Conservation (phyloP, 352 stramenopile species). For the Globisporangium polare region DNA sequence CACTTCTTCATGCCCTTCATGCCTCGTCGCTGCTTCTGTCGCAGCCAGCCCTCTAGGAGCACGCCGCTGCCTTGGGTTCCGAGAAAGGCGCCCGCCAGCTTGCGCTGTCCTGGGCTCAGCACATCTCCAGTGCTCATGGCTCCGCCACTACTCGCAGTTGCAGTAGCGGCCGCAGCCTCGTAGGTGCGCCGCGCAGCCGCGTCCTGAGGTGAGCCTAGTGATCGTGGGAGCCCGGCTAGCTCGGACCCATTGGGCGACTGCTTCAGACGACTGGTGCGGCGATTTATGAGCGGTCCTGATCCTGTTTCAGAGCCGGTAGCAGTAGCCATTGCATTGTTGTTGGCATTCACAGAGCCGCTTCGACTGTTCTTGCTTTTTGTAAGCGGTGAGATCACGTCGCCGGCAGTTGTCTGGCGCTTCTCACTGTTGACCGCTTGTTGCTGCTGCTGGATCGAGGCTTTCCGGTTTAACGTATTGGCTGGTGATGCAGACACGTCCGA, state of each 20-base stretch:
- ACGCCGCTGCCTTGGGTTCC: constrained; percentile 60
- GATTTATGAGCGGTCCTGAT: constrained; percentile 31
- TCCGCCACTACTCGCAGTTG: constrained; percentile 6
- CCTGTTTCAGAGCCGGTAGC: not conserved
- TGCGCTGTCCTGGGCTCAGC: constrained; percentile 49
- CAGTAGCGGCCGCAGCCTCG: constrained; percentile 13
- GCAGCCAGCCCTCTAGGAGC: constrained; percentile 75
- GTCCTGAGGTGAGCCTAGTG: constrained; percentile 18
- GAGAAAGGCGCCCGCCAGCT: constrained; percentile 43
- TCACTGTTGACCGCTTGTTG: not conserved
- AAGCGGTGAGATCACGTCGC: constrained; percentile 3
- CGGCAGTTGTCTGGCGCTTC: not conserved
- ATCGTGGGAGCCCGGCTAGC: constrained; percentile 16
- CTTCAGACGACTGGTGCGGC: constrained; percentile 45
- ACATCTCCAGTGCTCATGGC: constrained; percentile 2
- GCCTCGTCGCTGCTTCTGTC: constrained; percentile 74
- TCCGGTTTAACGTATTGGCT: not conserved
- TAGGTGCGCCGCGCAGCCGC: constrained; percentile 18
- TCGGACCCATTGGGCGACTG: constrained; percentile 41
- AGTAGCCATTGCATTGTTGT: constrained; percentile 8
- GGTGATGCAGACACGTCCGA: constrained; percentile 2
- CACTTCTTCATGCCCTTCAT: constrained; percentile 84
- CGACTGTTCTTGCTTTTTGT: not conserved
- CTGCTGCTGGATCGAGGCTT: not conserved
- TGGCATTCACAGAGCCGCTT: constrained; percentile 13